Conservation (phyloP, 2,329 filamentous ascomycete genomes). For the Epichloe aotearoae region DNA sequence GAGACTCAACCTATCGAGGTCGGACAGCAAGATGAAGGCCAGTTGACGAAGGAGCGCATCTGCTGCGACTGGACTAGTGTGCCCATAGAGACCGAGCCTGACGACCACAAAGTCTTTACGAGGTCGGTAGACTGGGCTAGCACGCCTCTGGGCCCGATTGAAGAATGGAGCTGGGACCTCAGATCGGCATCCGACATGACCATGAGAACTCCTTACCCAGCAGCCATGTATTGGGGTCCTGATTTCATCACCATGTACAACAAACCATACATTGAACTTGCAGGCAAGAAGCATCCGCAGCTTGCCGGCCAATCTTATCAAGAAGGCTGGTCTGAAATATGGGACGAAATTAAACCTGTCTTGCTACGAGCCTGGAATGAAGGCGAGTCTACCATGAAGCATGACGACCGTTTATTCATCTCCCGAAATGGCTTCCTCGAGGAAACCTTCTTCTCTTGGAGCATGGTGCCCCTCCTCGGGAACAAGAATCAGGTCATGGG, state of each 20-base stretch:
- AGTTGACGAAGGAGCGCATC: slow-evolving; percentile 11
- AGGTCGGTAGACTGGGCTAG: slow-evolving; percentile 31
- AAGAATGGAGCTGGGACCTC: slow-evolving; percentile 32
- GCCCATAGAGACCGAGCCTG: slow-evolving; percentile 2
- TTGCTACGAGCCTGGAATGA: slow-evolving; percentile 53
- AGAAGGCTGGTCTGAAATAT: slow-evolving; percentile 57
- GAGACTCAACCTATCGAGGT: slow-evolving; percentile 2
- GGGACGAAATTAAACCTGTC: slow-evolving; percentile 53
- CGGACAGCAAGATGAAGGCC: slow-evolving; percentile 13
- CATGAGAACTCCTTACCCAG: slow-evolving; percentile 41
- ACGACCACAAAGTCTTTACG: slow-evolving; percentile 21
- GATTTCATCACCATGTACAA: slow-evolving; percentile 54
- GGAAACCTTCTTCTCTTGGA: slow-evolving; percentile 73
- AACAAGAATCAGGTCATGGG: slow-evolving; percentile 60
- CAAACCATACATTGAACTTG: slow-evolving; percentile 49
- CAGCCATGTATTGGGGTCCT: slow-evolving; percentile 50
- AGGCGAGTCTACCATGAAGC: slow-evolving; percentile 69
- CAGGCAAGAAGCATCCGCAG: slow-evolving; percentile 49
- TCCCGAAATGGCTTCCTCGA: slow-evolving; percentile 55
- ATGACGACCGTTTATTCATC: slow-evolving; percentile 65
- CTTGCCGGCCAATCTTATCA: slow-evolving; percentile 47
- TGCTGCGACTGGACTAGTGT: slow-evolving; percentile 5
- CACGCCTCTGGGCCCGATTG: slow-evolving; percentile 33
- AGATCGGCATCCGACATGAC: slow-evolving; percentile 31
- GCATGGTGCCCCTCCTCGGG: slow-evolving; percentile 62